phyloP scores from a whole-genome alignment of 192 early-diverging fungal genomes.

The Coemansia umbellata region DNA sequence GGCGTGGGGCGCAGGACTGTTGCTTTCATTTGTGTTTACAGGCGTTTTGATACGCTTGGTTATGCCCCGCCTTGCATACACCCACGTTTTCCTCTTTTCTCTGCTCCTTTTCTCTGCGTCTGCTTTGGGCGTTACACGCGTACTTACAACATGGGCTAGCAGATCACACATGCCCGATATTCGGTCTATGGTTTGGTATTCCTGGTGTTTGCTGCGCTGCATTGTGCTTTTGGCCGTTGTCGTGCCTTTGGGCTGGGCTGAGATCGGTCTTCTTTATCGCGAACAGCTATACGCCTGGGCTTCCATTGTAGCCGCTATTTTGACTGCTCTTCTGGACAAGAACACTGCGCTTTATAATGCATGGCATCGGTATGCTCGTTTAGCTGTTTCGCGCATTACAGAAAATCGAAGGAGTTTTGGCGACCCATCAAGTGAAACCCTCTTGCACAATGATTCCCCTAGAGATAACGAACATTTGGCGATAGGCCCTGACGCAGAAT shows the following conservation, averaged over 20 bases:
- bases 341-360: slow-evolving; percentile 8
- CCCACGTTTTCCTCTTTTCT: slow-evolving; percentile 19
- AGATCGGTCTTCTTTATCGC: slow-evolving; percentile 38
- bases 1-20: slow-evolving; percentile 17
- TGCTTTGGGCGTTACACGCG: slow-evolving; percentile 17
- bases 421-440: slow-evolving; percentile 10
- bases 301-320: slow-evolving; percentile 15
- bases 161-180: slow-evolving; percentile 24
- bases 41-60: slow-evolving; percentile 26
- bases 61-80: slow-evolving; percentile 43
- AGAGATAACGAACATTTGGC: neutral
- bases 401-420: neutral
- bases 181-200: slow-evolving; percentile 28
- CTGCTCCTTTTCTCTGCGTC: slow-evolving; percentile 37
- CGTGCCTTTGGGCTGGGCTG: slow-evolving; percentile 26
- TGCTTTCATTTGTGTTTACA: slow-evolving; percentile 26
- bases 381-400: neutral
- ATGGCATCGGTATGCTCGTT: slow-evolving; percentile 11
- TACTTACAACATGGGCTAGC: slow-evolving; percentile 25
- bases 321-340: slow-evolving; percentile 30
- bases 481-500: neutral
- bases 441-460: slow-evolving; percentile 1
- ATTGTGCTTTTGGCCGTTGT: slow-evolving; percentile 26
- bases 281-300: slow-evolving; percentile 39
- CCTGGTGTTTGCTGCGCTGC: slow-evolving; percentile 28